phyloP scores from a whole-genome alignment of 768 basidiomycete genomes.

The Clitopilus hobsonii region DNA sequence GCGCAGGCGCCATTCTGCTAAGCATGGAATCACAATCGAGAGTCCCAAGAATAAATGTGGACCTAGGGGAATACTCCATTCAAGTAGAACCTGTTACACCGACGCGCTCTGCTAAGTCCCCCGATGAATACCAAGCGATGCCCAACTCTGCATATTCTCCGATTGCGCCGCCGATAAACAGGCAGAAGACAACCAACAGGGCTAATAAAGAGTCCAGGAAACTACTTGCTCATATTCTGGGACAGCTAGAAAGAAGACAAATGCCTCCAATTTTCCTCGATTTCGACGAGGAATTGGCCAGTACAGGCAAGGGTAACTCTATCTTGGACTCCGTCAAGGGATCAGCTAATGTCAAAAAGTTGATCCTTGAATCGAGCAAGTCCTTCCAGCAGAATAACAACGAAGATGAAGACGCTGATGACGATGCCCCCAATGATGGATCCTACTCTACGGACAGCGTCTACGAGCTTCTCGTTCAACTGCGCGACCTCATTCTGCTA shows the following conservation, averaged over 20 bases:
- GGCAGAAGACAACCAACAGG: constrained; percentile 26
- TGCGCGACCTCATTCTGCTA: constrained; percentile 56
- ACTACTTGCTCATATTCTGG: constrained; percentile 59
- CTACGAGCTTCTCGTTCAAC: constrained; percentile 56
- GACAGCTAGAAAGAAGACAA: constrained; percentile 53
- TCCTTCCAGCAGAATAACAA: constrained; percentile 30
- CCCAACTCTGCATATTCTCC: constrained; percentile 16
- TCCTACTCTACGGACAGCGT: constrained; percentile 63
- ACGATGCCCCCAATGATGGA: constrained; percentile 3
- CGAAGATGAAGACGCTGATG: constrained; percentile 41
- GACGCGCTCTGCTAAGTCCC: no score
- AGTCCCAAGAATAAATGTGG: background rate
- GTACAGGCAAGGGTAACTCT: constrained; percentile 26
- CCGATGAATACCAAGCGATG: no score
- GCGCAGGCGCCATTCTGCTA: background rate
- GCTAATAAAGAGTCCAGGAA: constrained; percentile 64
- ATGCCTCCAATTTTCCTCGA: constrained; percentile 44
- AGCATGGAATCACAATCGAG: background rate
- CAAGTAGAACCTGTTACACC: constrained; percentile 19
- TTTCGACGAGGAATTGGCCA: constrained; percentile 17
- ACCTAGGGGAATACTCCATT: background rate
- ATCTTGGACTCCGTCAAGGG: constrained; percentile 42
- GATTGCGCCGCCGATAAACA: constrained; percentile 11
- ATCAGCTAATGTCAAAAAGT: constrained; percentile 19
- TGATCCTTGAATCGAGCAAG: constrained; percentile 12